Evolutionary conservation across 2,329 filamentous ascomycete genomes (phyloP).

Genomic region (Neurospora crassa): DNA sequence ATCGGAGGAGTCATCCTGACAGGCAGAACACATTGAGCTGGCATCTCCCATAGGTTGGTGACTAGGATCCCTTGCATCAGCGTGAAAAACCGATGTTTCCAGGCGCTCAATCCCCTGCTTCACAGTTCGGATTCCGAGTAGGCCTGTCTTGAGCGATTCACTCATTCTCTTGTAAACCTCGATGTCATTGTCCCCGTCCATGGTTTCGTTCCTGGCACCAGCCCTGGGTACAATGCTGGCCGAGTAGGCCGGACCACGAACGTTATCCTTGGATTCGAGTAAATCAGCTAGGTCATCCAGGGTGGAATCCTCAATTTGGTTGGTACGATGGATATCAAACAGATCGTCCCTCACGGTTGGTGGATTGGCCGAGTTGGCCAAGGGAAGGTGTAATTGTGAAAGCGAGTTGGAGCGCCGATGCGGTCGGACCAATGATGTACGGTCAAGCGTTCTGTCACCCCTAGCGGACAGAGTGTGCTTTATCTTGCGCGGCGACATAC

Average conservation of each 20-base stretch:
- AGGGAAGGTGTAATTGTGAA: slow-evolving; percentile 33
- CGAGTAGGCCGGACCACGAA: slow-evolving; percentile 9
- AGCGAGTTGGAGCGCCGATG: slow-evolving; percentile 20
- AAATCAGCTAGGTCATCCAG: slow-evolving; percentile 48
- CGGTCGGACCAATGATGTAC: background rate
- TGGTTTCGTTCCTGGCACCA: slow-evolving; percentile 8
- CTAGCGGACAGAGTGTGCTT: slow-evolving; percentile 13
- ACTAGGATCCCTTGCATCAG: slow-evolving; percentile 19
- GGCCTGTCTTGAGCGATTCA: slow-evolving; percentile 40
- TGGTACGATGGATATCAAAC: slow-evolving; percentile 38
- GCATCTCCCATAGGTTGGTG: background rate
- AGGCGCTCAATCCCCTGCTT: slow-evolving; percentile 50
- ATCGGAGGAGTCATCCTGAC: slow-evolving; percentile 5
- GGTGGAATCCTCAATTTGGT: slow-evolving; percentile 50
- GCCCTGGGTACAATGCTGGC: slow-evolving; percentile 9
- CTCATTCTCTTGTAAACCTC: slow-evolving; percentile 40
- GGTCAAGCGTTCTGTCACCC: slow-evolving; percentile 9
- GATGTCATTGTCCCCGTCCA: slow-evolving; percentile 30
- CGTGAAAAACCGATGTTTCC: slow-evolving; percentile 39
- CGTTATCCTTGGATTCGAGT: slow-evolving; percentile 26
- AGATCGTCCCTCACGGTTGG: slow-evolving; percentile 48
- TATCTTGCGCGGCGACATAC: slow-evolving; percentile 4
- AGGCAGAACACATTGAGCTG: slow-evolving; percentile 9
- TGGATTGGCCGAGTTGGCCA: slow-evolving; percentile 44
- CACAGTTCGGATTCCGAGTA: slow-evolving; percentile 42